Base-by-base conservation (phyloP, 2,329 filamentous ascomycete species). In the Penicillium paneum region DNA sequence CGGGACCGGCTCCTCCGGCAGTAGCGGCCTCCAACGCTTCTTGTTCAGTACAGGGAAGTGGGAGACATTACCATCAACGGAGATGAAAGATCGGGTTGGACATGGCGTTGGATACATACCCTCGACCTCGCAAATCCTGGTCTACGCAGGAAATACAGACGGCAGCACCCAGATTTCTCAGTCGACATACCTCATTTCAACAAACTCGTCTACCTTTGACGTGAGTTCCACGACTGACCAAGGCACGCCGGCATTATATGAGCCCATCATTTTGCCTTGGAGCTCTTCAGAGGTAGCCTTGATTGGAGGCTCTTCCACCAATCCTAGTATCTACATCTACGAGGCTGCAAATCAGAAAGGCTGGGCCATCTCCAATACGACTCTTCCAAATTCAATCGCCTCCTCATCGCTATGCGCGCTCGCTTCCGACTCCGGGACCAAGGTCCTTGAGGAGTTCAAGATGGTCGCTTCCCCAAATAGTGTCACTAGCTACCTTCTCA, bases 81-180 rank as follows among this genome's bases (percentile, higher is more conserved):
- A 86, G 42, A 81, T 88, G 44, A 80, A 88, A 67, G 84, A 90
- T 65, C 85, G 91, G 54, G 78, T 84, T 55, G 83, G 87, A 63
- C 93, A 97, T 71, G 86, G 84, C 61, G 88, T 88, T 12, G 81
- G 83, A 17, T 97, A 91, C 68, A 78, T 97, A 50, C 81, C 85
- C 58, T 80, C 81, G 21, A 82, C 84, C 15, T 81, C 90, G 52
- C 81, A 84, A 4, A 89, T 97, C 51, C 74, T 97, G 24, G 80
- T 96, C 26, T 97, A 92, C 69, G 89, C 87, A 31, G 93, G 93
- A 42, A 84, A 81, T 15, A 84, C 86, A 64, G 82, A 86, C 62
- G 83, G 83, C 26, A 76, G 75, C 32, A 71, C 75, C 8, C 73
- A 76, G 7, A 76, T 82, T 0, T 91, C 89, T 0, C 83, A 86